A percentile compares a stretch with the other conserved stretches of the same genome.
These are phyloP conservation scores for Recurvomyces mirabilis DNA, from an alignment of 495 filamentous ascomycete genomes.

Conservation along the genomic window DNA sequence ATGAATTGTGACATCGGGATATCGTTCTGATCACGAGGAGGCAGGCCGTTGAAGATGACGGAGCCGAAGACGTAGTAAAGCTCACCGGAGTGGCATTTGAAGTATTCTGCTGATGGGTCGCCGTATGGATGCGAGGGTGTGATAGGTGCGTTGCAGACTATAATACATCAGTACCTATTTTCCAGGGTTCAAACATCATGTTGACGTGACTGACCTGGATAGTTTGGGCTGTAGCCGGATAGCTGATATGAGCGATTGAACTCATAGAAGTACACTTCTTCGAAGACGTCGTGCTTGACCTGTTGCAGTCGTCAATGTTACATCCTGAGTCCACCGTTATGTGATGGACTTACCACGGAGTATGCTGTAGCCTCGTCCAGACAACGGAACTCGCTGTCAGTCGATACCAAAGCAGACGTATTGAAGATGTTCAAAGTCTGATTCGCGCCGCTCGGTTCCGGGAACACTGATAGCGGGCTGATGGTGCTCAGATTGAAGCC, in stretches of 20 bases:
- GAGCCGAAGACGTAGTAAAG: constrained; percentile 37
- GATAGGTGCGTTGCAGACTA: constrained; percentile 35
- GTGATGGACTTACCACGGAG: constrained; percentile 17
- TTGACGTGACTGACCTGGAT: no score
- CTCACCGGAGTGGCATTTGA: constrained; percentile 41
- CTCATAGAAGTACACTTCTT: constrained; percentile 35
- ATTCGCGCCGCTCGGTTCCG: constrained; percentile 26
- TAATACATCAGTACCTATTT: no score
- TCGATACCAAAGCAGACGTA: constrained; percentile 34
- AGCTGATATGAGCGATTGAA: constrained; percentile 45
- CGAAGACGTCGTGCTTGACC: constrained; percentile 25
- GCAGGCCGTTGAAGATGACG: constrained; percentile 19
- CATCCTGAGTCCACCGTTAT: no score
- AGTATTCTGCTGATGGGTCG: constrained; percentile 34
- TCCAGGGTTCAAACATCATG: no score
- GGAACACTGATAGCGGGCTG: constrained; percentile 18
- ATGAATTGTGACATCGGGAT: constrained; percentile 26
- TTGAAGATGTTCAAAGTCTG: constrained; percentile 37
- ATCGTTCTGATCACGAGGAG: constrained; percentile 23
- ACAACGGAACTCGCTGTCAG: constrained; percentile 42
- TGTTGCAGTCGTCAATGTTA: no score
- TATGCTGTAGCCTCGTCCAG: constrained; percentile 38
- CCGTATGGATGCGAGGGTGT: constrained; percentile 32
- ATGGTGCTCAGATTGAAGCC: constrained; percentile 32
- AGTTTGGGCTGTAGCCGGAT: constrained; percentile 34